Base-by-base conservation (phyloP, 2,329 filamentous ascomycete species). In the Neonectria punicea region DNA sequence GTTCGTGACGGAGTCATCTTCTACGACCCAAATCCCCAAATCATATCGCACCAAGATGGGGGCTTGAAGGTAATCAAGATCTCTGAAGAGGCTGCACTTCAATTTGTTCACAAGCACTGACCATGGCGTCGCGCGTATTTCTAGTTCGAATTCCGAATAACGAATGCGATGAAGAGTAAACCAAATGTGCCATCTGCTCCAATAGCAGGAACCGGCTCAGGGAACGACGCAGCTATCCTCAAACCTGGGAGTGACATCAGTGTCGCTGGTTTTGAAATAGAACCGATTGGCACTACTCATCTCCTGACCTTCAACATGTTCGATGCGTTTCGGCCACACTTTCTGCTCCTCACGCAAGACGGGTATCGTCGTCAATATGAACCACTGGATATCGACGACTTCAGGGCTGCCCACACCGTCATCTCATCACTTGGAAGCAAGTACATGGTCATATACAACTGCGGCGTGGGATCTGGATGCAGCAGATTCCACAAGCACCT, bases 401-500 rank as follows among this genome's bases (percentile, higher is more conserved):
- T 86, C 22, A 64, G 67, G 1, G 83, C 80, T 2, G 77, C 78
- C 9, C 74, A 76, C 75, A 56, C 50, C 18, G 72, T 80, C 1
- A 58, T 84, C 18, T 66, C 67, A 4, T 54, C 65, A 0, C 65
- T 80, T 14, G 61, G 67, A 4, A 73, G 66, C 8, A 71, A 77
- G 6, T 76, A 81, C 63, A 78, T 82, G 61, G 72, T 78, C 14
- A 80, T 86, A 18, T 86, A 80, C 74, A 86, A 86, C 67, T 83
- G 84, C 70, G 79, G 79, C 0, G 75, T 78, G 43, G 75, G 75
- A 4, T 81, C 80, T 7, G 83, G 84, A 1, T 83, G 82, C 58
- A 84, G 82, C 57, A 70, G 84, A 10, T 70, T 80, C 53, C 84
- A 86, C 66, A 86, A 86, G 71, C 84, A 85, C 73, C 64, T 86